Evolutionary conservation across 345 rosid species (phyloP).

Genomic region (Nephelium lappaceum): DNA sequence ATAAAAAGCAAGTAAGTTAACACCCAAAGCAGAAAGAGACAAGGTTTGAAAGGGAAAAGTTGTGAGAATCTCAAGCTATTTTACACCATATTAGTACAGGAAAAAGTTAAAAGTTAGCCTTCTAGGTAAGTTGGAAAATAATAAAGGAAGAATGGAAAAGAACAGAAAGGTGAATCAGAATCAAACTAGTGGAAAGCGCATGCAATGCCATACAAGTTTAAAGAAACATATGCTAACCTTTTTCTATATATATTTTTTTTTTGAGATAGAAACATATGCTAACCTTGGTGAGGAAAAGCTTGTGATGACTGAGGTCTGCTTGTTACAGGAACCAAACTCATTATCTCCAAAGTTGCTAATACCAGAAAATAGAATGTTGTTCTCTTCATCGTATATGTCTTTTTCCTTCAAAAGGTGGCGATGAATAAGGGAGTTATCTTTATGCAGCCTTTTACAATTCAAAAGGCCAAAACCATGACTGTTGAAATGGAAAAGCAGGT

Average conservation of each 20-base stretch:
- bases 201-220: not conserved
- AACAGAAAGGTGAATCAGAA: not conserved
- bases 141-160: not conserved
- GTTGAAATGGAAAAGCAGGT: not conserved
- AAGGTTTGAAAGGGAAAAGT: not conserved
- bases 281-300: conserved; percentile 21
- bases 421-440: conserved; percentile 1
- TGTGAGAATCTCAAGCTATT: not conserved
- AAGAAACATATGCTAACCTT: conserved; percentile 16
- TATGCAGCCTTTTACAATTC: not conserved
- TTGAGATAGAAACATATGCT: not conserved
- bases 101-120: not conserved
- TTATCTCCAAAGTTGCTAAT: conserved; percentile 21
- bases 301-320: conserved; percentile 14
- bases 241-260: too few relatives aligned
- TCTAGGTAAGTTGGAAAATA: not conserved
- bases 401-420: not conserved
- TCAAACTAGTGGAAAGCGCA: not conserved
- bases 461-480: not conserved
- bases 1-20: not conserved
- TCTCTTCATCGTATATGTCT: conserved; percentile 13
- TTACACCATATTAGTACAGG: not conserved
- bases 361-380: conserved; percentile 17
- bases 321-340: conserved; percentile 15
- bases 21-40: not conserved